These are phyloP conservation scores for Colletotrichum navitas DNA, from an alignment of 2,329 filamentous ascomycete genomes.

Conservation along the genomic window DNA sequence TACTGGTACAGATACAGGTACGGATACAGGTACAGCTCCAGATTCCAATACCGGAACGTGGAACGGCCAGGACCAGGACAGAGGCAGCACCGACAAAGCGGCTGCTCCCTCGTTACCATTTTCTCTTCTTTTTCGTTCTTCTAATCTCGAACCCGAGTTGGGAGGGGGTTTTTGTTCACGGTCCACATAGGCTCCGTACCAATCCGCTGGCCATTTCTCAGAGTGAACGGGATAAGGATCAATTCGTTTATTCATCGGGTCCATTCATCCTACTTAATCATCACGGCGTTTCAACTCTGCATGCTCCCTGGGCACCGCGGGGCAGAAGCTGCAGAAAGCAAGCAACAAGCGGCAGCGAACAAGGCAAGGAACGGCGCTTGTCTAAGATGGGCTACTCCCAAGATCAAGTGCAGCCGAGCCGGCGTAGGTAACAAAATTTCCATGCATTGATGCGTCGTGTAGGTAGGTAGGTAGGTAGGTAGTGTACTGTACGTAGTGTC, in stretches of 20 bases:
- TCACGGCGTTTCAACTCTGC: constrained; percentile 4
- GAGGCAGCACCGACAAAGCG: background rate
- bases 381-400: constrained; percentile 10
- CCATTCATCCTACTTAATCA: background rate
- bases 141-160: background rate
- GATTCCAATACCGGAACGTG: background rate
- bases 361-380: constrained; percentile 4
- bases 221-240: background rate
- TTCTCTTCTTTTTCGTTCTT: background rate
- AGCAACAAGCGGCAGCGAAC: constrained; percentile 6
- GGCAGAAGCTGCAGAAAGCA: constrained; percentile 8
- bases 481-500: background rate
- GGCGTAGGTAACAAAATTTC: constrained; percentile 11
- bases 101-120: background rate
- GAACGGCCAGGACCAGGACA: background rate
- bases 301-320: constrained; percentile 6
- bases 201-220: background rate
- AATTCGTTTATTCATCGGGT: constrained; percentile 4
- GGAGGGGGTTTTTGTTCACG: background rate
- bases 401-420: constrained; percentile 1
- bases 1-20: no score
- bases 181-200: no score
- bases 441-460: constrained; percentile 10
- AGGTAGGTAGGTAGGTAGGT: background rate
- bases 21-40: background rate